phyloP scores from a whole-genome alignment of 805 yeast species.

The Diddensiella transvaalensis region DNA sequence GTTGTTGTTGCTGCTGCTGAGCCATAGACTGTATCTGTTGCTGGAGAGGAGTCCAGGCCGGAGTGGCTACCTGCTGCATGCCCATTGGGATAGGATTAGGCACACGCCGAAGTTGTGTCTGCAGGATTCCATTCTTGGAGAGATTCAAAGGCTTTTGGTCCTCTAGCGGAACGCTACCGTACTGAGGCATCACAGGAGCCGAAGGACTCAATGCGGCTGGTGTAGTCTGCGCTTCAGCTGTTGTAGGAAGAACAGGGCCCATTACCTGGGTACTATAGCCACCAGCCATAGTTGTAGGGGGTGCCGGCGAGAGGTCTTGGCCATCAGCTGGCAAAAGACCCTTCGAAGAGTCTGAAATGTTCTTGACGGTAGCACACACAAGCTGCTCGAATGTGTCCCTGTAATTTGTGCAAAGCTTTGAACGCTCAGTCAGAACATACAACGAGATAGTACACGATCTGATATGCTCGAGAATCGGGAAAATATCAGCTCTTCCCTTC shows the following conservation, averaged over 20 bases:
- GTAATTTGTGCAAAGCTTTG: conserved; percentile 57
- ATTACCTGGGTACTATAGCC: not conserved
- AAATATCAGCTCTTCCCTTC: conserved; percentile 41
- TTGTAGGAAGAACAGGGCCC: not conserved
- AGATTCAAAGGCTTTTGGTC: not conserved
- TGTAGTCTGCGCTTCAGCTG: not conserved
- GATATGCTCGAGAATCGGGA: conserved; percentile 44
- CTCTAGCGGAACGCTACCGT: not conserved
- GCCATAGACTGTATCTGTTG: not conserved
- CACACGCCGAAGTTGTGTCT: not conserved
- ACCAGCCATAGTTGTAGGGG: not conserved
- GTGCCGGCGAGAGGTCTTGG: not conserved
- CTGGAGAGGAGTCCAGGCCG: not conserved
- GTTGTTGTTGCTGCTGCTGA: conserved; percentile 6
- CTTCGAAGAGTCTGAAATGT: conserved; percentile 46
- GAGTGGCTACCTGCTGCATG: not conserved
- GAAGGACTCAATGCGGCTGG: not conserved
- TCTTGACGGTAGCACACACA: conserved; percentile 61
- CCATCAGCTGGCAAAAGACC: not conserved
- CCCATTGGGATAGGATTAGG: not conserved
- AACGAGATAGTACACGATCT: conserved; percentile 62
- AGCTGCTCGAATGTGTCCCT: conserved; percentile 67
- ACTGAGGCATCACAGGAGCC: not conserved
- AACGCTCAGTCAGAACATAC: conserved; percentile 64
- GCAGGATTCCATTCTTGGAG: not conserved